Conservation (phyloP, 768 basidiomycete genomes). For the Boletellus emodensis region DNA sequence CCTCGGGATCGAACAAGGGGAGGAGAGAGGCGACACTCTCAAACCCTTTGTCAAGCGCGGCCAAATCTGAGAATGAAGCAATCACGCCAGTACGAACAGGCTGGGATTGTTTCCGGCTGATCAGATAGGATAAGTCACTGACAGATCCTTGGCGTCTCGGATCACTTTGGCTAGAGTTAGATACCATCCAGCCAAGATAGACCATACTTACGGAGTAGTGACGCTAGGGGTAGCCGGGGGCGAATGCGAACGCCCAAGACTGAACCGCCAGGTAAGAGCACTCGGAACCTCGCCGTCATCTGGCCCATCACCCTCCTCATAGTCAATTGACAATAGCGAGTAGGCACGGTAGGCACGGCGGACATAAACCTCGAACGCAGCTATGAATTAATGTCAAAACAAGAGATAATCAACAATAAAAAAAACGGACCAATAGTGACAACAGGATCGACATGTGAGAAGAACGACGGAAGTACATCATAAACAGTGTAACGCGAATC, state of each 20-base stretch:
- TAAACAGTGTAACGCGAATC: constrained; percentile 97
- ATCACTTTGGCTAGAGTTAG: constrained; percentile 38
- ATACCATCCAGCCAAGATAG: background rate
- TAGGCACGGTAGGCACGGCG: constrained; percentile 96
- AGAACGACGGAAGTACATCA: constrained; percentile 95
- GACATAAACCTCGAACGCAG: constrained; percentile 94
- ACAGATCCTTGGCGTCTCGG: constrained; percentile 85
- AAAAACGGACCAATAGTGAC: constrained; percentile 69
- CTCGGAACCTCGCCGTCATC: constrained; percentile 81
- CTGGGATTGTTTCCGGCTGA: constrained; percentile 80
- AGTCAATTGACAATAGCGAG: constrained; percentile 85
- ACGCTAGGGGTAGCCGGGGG: constrained; percentile 80
- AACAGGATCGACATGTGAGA: constrained; percentile 80
- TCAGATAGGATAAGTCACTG: constrained; percentile 92
- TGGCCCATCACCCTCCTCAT: constrained; percentile 84
- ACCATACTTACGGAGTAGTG: constrained; percentile 28
- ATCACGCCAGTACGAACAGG: constrained; percentile 90
- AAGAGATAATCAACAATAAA: background rate
- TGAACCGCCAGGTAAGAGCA: constrained; percentile 92
- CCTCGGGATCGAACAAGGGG: constrained; percentile 66
- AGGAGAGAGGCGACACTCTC: constrained; percentile 66
- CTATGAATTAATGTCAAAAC: constrained; percentile 36
- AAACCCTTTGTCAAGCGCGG: constrained; percentile 68
- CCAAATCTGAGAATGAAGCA: constrained; percentile 80
- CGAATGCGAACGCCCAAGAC: constrained; percentile 83